Evolutionary conservation across 495 filamentous ascomycete genomes (phyloP), one percentile per base, ranked within the genome.

Genomic region (Letharia columbiana): DNA sequence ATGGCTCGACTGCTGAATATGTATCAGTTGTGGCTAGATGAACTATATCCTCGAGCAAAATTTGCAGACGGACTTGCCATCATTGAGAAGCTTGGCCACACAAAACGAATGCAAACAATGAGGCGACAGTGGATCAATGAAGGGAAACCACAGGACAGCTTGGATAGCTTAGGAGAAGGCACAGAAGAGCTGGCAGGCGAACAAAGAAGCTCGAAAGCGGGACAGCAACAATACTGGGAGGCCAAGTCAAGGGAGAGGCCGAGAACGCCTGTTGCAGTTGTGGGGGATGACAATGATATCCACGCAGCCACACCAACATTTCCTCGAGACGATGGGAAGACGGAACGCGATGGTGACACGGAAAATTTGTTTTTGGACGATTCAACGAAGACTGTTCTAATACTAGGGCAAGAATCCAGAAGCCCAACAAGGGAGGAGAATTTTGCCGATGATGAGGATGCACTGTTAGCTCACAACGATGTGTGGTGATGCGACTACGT

Each of bases 11-110:
- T 99, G 15, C 83, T 99, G 66, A 88, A 89, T 52, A 89, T 92
- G 72, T 99, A 98, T 74, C 94, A 98, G 73, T 77, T 95, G 68
- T 99, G 94, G 94, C 90, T 98, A 8, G 94, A 99, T 73, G 91
- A 96, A 66, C 80, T 99, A 35, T 99, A 91, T 70, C 95, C 94
- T 54, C 91, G 92, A 69, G 94, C 92, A 1, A 95, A 91, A 72
- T 98, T 99, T 66, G 81, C 88, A 35, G 95, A 99, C 71, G 94
- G 90, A 7, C 79, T 97, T 28, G 77, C 86, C 42, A 97, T 97
- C 76, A 91, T 97, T 11, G 95, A 99, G 75, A 97, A 96, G 76
- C 77, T 91, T 6, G 94, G 94, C 3, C 94, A 98, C 75, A 89
- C 87, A 47, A 89, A 84, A 72, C 78, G 82, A 6, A 78, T 91